Evolutionary conservation across 1,284 basidiomycete species (phyloP).

Genomic region (Heliocybe sulcata): DNA sequence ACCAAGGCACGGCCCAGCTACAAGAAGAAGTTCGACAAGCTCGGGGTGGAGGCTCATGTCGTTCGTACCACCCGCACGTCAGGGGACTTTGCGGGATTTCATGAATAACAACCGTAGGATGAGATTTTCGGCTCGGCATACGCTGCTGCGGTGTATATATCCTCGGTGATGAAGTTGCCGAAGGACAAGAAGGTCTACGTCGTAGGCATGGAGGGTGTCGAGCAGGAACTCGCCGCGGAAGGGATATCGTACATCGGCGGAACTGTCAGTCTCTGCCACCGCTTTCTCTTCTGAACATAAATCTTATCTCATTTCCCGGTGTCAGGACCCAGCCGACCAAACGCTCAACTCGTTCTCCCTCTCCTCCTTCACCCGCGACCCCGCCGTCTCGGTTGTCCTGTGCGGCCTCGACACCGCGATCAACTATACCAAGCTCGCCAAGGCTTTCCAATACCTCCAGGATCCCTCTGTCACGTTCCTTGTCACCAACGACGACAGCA

Average conservation of each 20-base stretch:
- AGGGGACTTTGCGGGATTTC: neutral
- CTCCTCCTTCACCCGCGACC: conserved; percentile 67
- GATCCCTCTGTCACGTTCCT: conserved; percentile 67
- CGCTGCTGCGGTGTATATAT: conserved; percentile 90
- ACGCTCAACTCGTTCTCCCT: conserved; percentile 70
- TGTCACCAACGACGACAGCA: conserved; percentile 90
- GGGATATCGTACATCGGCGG: conserved; percentile 82
- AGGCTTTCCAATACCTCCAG: conserved; percentile 88
- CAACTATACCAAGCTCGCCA: conserved; percentile 92
- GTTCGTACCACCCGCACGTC: conserved; percentile 56
- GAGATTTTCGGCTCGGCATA: conserved; percentile 97
- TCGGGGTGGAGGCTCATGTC: conserved; percentile 81
- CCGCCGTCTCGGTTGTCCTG: conserved; percentile 82
- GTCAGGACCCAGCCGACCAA: conserved; percentile 77
- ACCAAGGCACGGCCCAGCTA: conserved; percentile 85
- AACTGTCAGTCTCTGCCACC: conserved; percentile 47
- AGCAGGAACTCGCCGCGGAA: conserved; percentile 86
- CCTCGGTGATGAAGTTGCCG: conserved; percentile 82
- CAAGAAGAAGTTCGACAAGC: conserved; percentile 86
- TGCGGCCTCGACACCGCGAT: conserved; percentile 78
- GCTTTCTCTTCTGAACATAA: conserved; percentile 1
- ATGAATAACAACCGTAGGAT: conserved; percentile 43
- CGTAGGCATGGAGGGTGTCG: conserved; percentile 87
- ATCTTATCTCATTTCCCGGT: neutral
- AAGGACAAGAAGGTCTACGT: conserved; percentile 95